Conservation (phyloP, 192 early-diverging fungal species). For the Dissophora ornata region DNA sequence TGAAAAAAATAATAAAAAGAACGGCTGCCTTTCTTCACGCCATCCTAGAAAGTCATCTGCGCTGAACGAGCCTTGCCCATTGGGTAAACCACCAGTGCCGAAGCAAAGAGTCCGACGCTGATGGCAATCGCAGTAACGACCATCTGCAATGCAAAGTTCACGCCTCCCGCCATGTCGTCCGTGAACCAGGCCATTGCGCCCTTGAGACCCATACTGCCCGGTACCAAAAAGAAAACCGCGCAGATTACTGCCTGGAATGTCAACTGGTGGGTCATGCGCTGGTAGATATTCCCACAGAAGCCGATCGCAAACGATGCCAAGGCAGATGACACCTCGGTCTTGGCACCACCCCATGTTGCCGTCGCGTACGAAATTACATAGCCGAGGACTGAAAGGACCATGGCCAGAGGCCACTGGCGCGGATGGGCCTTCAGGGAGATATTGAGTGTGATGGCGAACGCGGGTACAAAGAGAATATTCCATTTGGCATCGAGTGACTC, state of each 20-base stretch:
- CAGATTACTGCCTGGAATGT: conserved; percentile 87
- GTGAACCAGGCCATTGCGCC: conserved; percentile 71
- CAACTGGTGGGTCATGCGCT: conserved; percentile 75
- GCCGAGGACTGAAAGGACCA: conserved; percentile 72
- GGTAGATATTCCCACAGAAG: conserved; percentile 79
- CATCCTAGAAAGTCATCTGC: conserved; percentile 63
- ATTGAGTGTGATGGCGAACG: conserved; percentile 62
- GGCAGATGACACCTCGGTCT: conserved; percentile 71
- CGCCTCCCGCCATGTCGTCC: conserved; percentile 60
- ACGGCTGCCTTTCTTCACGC: too few species aligned
- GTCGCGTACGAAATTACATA: conserved; percentile 73
- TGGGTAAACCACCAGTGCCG: conserved; percentile 71
- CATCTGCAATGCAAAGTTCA: conserved; percentile 62
- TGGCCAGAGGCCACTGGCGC: conserved; percentile 80
- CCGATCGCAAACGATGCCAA: conserved; percentile 85
- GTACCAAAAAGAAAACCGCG: conserved; percentile 83
- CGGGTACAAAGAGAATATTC: conserved; percentile 62
- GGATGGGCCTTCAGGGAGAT: conserved; percentile 60
- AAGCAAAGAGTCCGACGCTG: conserved; percentile 75
- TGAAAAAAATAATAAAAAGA: too few species aligned
- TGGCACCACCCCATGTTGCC: conserved; percentile 60
- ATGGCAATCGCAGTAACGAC: conserved; percentile 74
- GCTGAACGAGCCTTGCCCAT: conserved; percentile 62
- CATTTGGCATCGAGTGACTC: conserved; percentile 42
- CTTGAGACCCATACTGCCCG: conserved; percentile 78